These are phyloP conservation scores for Secale cereale DNA, from an alignment of 176 grass and related monocot species.

Conservation along the genomic window DNA sequence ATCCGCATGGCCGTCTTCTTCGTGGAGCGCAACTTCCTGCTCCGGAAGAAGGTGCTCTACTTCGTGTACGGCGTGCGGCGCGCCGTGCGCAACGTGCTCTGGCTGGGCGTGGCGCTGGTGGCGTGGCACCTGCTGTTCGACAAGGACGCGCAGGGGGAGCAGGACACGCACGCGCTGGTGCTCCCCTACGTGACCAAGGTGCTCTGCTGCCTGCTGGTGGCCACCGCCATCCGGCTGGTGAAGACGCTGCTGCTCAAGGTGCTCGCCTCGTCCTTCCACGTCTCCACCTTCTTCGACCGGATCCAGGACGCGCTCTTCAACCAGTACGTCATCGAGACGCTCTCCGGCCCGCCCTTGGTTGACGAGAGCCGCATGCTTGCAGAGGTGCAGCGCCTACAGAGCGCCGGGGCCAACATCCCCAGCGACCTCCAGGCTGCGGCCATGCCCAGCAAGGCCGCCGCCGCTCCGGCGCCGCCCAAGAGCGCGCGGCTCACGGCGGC, in stretches of 20 bases:
- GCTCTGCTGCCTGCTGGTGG: conserved; percentile 80
- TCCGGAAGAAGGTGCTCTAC: conserved; percentile 92
- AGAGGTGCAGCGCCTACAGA: conserved; percentile 84
- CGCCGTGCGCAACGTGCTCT: conserved; percentile 87
- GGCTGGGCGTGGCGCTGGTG: conserved; percentile 80
- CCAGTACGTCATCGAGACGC: conserved; percentile 95
- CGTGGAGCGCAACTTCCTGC: conserved; percentile 84
- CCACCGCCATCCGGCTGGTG: conserved; percentile 68
- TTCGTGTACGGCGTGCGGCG: conserved; percentile 89
- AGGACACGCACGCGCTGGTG: conserved; percentile 35
- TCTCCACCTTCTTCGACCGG: conserved; percentile 93
- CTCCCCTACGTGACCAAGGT: conserved; percentile 88
- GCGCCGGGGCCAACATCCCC: conserved; percentile 56
- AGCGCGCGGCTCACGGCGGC: conserved; percentile 31
- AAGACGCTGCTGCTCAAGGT: conserved; percentile 97
- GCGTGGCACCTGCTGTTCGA: conserved; percentile 82
- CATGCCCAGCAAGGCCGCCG: conserved; percentile 38
- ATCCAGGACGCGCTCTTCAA: conserved; percentile 96
- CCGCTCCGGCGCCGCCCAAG: conserved; percentile 18
- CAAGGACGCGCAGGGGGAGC: conserved; percentile 40
- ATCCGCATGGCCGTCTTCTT: conserved; percentile 80
- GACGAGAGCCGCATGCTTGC: conserved; percentile 74
- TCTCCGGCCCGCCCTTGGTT: conserved; percentile 72
- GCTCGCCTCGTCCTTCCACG: conserved; percentile 87
- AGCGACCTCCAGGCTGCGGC: conserved; percentile 50